These are phyloP conservation scores for Linnemannia hyalina DNA, from an alignment of 192 early-diverging fungal genomes.

Conservation along the genomic window DNA sequence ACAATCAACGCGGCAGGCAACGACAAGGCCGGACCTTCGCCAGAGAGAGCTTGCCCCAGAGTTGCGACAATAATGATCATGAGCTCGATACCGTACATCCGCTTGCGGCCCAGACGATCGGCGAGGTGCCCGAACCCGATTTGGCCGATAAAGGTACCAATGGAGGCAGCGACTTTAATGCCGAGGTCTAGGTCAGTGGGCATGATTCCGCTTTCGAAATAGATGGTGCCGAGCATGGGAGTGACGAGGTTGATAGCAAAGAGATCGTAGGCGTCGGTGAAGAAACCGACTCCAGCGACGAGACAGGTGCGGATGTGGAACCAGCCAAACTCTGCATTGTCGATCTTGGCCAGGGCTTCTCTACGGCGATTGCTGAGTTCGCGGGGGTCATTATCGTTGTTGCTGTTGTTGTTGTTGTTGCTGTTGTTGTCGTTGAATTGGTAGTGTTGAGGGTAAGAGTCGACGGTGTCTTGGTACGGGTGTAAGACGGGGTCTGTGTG, in stretches of 20 bases:
- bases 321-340: slow-evolving; percentile 84
- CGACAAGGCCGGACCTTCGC: slow-evolving; percentile 75
- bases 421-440: not conserved
- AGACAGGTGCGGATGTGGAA: slow-evolving; percentile 82
- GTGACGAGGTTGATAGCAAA: slow-evolving; percentile 93
- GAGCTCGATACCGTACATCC: slow-evolving; percentile 90
- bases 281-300: slow-evolving; percentile 85
- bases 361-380: slow-evolving; percentile 43
- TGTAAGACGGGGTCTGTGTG: not conserved
- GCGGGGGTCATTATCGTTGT: not conserved
- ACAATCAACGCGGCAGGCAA: slow-evolving; percentile 76
- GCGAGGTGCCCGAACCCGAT: slow-evolving; percentile 79
- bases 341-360: slow-evolving; percentile 63
- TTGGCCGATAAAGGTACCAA: slow-evolving; percentile 94
- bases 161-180: slow-evolving; percentile 88
- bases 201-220: slow-evolving; percentile 63
- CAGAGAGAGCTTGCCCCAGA: slow-evolving; percentile 83
- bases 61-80: slow-evolving; percentile 94
- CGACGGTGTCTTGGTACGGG: slow-evolving; percentile 10
- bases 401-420: not conserved
- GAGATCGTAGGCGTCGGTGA: slow-evolving; percentile 95
- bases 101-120: slow-evolving; percentile 90
- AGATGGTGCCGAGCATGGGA: slow-evolving; percentile 84
- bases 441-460: not conserved
- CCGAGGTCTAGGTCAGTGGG: slow-evolving; percentile 81